phyloP scores from a whole-genome alignment of 2,329 filamentous ascomycete species.

The Colletotrichum simmondsii region DNA sequence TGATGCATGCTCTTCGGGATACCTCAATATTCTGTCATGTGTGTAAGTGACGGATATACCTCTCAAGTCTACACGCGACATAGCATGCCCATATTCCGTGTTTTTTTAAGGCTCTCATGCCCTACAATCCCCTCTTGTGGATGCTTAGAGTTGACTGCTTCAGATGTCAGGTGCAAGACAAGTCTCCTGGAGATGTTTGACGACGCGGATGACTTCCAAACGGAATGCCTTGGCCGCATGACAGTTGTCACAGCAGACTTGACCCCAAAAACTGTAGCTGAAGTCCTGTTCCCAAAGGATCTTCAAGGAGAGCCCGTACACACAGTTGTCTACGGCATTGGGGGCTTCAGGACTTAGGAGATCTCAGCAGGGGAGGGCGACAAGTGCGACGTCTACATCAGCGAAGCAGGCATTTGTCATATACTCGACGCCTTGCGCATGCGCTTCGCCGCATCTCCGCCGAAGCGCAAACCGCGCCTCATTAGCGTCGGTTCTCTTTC shows the following conservation, averaged over 20 bases:
- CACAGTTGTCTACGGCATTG: conserved; percentile 8
- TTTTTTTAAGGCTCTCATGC: too few relatives aligned
- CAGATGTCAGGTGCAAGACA: neutral
- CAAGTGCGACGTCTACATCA: neutral
- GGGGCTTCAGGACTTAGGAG: conserved; percentile 4
- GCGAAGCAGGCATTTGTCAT: neutral
- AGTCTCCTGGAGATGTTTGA: neutral
- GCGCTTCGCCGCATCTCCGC: neutral
- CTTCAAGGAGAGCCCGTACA: conserved; percentile 3
- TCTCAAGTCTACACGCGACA: too few relatives aligned
- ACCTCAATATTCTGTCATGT: conserved; percentile 8
- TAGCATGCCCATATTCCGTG: neutral
- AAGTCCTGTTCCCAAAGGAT: neutral
- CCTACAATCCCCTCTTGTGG: too few relatives aligned
- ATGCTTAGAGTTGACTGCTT: neutral
- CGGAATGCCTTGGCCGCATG: neutral
- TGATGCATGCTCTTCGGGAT: conserved; percentile 1
- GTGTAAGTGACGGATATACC: neutral
- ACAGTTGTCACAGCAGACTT: neutral
- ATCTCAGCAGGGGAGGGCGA: neutral
- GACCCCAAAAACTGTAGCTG: neutral
- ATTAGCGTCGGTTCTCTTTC: conserved; percentile 1
- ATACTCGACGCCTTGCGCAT: neutral
- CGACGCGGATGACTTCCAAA: neutral
- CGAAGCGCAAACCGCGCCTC: neutral